Percentiles rank a stretch among this genome's conserved stretches.
These are phyloP conservation scores for Candida labiduridarum DNA, from an alignment of 1,139 yeast species.

Conservation along the genomic window DNA sequence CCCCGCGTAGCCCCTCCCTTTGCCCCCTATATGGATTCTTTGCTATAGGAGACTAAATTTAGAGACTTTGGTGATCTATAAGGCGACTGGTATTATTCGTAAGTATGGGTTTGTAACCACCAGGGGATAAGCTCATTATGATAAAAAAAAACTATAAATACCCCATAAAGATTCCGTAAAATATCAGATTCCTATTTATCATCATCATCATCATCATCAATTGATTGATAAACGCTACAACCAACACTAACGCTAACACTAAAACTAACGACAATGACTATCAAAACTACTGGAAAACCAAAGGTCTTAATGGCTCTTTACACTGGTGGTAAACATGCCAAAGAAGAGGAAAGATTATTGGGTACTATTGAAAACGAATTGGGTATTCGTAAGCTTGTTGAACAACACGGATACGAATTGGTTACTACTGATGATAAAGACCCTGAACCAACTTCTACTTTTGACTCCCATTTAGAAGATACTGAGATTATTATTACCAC, in stretches of 20 bases:
- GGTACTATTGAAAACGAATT: constrained; percentile 79
- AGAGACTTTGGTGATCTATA: neutral
- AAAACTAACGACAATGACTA: constrained; percentile 12
- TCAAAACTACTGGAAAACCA: constrained; percentile 17
- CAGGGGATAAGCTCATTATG: too few species aligned
- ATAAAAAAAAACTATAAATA: constrained; percentile 1
- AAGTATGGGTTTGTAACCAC: too few species aligned
- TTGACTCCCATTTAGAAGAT: constrained; percentile 67
- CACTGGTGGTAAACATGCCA: constrained; percentile 58
- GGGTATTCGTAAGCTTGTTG: constrained; percentile 68
- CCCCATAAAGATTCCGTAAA: neutral
- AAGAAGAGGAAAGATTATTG: constrained; percentile 58
- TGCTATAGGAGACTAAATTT: neutral
- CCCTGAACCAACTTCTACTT: constrained; percentile 53
- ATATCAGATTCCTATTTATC: neutral
- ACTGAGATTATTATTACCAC: constrained; percentile 81
- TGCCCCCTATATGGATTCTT: too few species aligned
- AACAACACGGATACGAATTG: constrained; percentile 66
- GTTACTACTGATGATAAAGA: constrained; percentile 72
- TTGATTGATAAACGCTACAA: neutral
- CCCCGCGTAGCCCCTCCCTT: neutral
- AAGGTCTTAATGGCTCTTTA: constrained; percentile 60
- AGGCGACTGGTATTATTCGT: neutral
- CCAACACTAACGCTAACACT: neutral
- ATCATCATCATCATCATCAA: neutral